phyloP scores from a whole-genome alignment of 2,329 filamentous ascomycete genomes.

The Sclerotinia trifoliorum region DNA sequence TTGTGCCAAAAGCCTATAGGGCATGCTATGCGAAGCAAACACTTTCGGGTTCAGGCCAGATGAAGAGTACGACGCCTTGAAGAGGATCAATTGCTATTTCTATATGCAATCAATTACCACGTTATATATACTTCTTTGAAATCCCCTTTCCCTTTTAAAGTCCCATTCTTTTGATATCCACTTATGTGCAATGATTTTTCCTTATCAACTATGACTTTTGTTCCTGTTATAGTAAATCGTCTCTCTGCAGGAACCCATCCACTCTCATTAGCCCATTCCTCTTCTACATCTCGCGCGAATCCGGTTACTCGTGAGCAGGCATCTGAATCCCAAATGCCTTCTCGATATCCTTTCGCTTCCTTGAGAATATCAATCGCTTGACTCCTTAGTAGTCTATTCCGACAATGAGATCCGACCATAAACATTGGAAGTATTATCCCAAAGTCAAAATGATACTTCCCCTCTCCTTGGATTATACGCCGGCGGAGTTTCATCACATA shows the following conservation, averaged over 20 bases:
- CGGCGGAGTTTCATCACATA: conserved; percentile 16
- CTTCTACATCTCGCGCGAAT: conserved; percentile 24
- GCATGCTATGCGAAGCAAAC: not conserved
- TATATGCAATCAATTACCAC: not conserved
- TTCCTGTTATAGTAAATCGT: conserved; percentile 13
- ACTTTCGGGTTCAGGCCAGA: not conserved
- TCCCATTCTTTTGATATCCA: conserved; percentile 20
- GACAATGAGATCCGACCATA: conserved; percentile 24
- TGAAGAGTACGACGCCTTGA: not conserved
- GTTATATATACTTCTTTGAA: conserved; percentile 8
- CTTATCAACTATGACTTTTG: conserved; percentile 6
- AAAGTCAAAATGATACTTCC: conserved; percentile 26
- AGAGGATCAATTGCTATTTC: not conserved
- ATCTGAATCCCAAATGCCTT: conserved; percentile 28
- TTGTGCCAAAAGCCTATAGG: no score
- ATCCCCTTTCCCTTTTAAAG: conserved; percentile 10
- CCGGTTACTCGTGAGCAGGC: conserved; percentile 6
- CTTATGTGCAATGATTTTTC: conserved; percentile 8
- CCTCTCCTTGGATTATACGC: conserved; percentile 12
- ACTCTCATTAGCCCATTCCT: conserved; percentile 23
- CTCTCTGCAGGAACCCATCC: conserved; percentile 18
- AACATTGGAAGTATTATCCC: conserved; percentile 25
- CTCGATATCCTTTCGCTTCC: conserved; percentile 21
- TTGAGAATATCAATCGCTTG: conserved; percentile 22
- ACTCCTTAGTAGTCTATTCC: conserved; percentile 19